Percentiles rank a stretch among this genome's conserved stretches.
Conservation (phyloP, 768 basidiomycete genomes). For the Porphyrellus cyaneotinctus region DNA sequence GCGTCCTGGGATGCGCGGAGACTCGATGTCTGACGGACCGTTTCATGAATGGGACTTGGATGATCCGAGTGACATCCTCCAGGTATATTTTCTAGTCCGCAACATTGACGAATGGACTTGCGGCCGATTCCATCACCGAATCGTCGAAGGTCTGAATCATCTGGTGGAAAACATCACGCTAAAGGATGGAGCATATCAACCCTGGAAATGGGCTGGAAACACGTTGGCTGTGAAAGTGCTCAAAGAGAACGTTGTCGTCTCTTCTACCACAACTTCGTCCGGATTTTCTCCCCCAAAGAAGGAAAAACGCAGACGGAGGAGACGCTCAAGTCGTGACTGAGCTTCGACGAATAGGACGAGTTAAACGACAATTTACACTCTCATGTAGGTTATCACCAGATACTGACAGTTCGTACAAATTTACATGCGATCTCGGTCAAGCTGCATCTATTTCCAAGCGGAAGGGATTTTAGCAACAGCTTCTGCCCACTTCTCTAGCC, state of each 20-base stretch:
- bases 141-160: conserved; percentile 37
- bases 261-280: conserved; percentile 26
- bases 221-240: conserved; percentile 18
- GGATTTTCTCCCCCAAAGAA: conserved; percentile 29
- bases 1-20: conserved; percentile 11
- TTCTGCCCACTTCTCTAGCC: conserved; percentile 65
- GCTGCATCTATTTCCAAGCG: conserved; percentile 55
- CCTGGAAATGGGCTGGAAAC: conserved; percentile 48
- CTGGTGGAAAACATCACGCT: conserved; percentile 34
- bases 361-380: not conserved
- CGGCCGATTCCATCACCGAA: conserved; percentile 37
- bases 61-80: conserved; percentile 40
- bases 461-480: conserved; percentile 71
- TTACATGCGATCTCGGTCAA: not conserved
- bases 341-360: not conserved
- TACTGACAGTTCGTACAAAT: conserved; percentile 12
- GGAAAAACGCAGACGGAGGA: conserved; percentile 26
- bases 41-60: conserved; percentile 52
- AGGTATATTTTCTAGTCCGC: conserved; percentile 48
- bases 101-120: conserved; percentile 55
- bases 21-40: conserved; percentile 16
- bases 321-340: conserved; percentile 27
- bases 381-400: not conserved
- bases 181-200: conserved; percentile 33
- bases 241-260: conserved; percentile 37